Base-by-base conservation (phyloP, 306 rosid genomes). In the Inga laurina region DNA sequence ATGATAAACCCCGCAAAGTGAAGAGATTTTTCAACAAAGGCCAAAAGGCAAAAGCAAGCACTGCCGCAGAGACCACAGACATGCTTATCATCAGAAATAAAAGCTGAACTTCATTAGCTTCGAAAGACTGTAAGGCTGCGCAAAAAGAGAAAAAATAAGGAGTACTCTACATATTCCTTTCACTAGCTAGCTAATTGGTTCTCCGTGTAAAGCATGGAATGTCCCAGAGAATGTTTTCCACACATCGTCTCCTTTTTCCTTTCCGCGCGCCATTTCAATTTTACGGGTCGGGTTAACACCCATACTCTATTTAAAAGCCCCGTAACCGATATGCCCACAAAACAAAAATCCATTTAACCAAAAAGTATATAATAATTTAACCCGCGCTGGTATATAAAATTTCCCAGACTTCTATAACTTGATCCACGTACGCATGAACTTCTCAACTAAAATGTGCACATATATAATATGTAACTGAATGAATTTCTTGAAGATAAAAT, bases 201-300 rank as follows among this genome's bases (percentile, higher is more conserved):
- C 68, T 22, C 30, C 37, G 27, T 66, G 27, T 66, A 68, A 73
- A 68, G 30, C 45, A n/a, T 48, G 37, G 65, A 66, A 32, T 64
- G 82, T 82, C 74, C 54, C 10, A 18, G 24, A 21, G 85, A 76
- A 69, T 83, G 82, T 70, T 44, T 70, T 68, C 62, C 37, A 35
- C 37, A 27, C 68, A 22, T 61, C 68, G 37, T 62, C 68, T 14
- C 30, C 43, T 39, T 61, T 9, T 61, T 10, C 34, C 34, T 18
- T 10, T 61, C 45, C 8, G 34, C 46, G 22, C 61, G 9, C 8
- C 61, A 18, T 3, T 54, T 54, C 61, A 2, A 19, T 19, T 54
- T 54, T 15, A 54, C 22, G 61, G 61, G 22, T 52, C 61, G 61
- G 61, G 22, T 18, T 19, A 54, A 19, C 61, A 6, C 61, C 19